These are phyloP conservation scores for Betula pendula DNA, from an alignment of 306 rosid genomes.

Conservation along the genomic window DNA sequence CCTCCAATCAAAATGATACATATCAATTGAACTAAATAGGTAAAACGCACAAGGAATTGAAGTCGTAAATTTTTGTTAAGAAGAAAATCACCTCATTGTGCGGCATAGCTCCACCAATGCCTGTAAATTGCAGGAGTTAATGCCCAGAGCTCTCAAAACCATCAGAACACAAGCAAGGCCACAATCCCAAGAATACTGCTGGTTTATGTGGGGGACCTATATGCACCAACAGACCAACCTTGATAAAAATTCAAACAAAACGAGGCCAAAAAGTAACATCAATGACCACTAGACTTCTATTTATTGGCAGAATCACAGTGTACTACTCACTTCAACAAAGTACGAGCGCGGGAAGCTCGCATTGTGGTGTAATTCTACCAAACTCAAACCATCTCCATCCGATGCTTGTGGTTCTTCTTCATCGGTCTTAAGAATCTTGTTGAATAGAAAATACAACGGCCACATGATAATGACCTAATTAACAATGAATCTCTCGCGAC, in stretches of 20 bases:
- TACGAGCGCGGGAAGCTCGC: slow-evolving; percentile 44
- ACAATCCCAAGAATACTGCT: slow-evolving; percentile 90
- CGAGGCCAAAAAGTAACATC: not conserved
- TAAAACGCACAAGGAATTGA: slow-evolving; percentile 29
- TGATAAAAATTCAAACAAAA: not conserved
- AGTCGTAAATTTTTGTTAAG: slow-evolving; percentile 24
- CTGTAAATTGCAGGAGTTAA: slow-evolving; percentile 51
- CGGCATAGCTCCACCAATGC: slow-evolving; percentile 63
- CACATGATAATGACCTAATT: slow-evolving; percentile 62
- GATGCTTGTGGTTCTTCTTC: slow-evolving; percentile 48
- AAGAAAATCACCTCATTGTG: slow-evolving; percentile 67
- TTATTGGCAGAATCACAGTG: slow-evolving; percentile 17
- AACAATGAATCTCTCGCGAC: slow-evolving; percentile 21
- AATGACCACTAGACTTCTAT: not conserved
- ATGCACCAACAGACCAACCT: slow-evolving; percentile 33
- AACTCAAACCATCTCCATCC: slow-evolving; percentile 43
- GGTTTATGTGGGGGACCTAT: slow-evolving; percentile 86
- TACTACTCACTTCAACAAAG: slow-evolving; percentile 65
- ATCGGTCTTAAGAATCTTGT: slow-evolving; percentile 58
- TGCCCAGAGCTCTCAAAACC: slow-evolving; percentile 71
- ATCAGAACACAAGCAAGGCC: slow-evolving; percentile 93
- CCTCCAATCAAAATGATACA: slow-evolving; percentile 13
- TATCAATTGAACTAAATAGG: slow-evolving; percentile 1
- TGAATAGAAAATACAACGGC: slow-evolving; percentile 74
- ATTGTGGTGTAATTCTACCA: slow-evolving; percentile 40